Evolutionary conservation across 768 basidiomycete species (phyloP).

Genomic region (Trametes meyenii): DNA sequence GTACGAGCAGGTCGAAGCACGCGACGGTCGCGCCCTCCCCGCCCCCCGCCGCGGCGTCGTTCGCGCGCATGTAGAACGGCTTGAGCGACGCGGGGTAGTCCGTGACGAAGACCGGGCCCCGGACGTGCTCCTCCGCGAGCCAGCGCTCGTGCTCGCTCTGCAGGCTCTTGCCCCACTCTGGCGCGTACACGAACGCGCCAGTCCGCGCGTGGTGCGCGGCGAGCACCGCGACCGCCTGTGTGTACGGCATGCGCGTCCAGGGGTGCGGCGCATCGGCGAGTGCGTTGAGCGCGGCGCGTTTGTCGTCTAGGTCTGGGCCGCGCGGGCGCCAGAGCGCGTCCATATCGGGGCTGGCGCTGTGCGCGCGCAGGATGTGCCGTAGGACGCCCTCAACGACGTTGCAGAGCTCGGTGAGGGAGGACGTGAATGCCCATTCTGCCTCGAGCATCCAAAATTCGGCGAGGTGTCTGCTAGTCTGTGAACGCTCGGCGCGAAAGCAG

Average conservation of each 20-base stretch:
- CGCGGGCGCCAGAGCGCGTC: conserved; percentile 40
- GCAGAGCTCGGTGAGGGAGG: conserved; percentile 52
- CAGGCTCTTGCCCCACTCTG: conserved; percentile 70
- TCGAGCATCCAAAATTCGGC: conserved; percentile 99
- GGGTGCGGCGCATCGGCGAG: conserved; percentile 28
- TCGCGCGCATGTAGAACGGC: conserved; percentile 95
- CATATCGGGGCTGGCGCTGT: conserved; percentile 34
- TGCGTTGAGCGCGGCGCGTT: conserved; percentile 36
- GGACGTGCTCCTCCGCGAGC: conserved; percentile 69
- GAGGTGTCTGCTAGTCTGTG: conserved; percentile 87
- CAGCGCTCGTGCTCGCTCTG: conserved; percentile 94
- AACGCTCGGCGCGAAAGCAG: conserved; percentile 92
- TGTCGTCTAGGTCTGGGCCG: conserved; percentile 40
- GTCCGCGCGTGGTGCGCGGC: conserved; percentile 37
- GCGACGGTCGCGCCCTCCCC: conserved; percentile 59
- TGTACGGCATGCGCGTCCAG: conserved; percentile 82
- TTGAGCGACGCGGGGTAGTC: conserved; percentile 85
- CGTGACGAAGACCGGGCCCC: conserved; percentile 87
- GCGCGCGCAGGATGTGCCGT: conserved; percentile 41
- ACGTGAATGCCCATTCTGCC: conserved; percentile 80
- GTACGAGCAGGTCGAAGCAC: conserved; percentile 96
- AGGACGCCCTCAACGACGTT: conserved; percentile 57
- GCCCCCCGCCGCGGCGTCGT: conserved; percentile 38
- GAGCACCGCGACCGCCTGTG: conserved; percentile 69
- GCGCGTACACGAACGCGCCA: conserved; percentile 54